Evolutionary conservation across 768 basidiomycete genomes (phyloP), one percentile per base, ranked within the genome.

Genomic region (Boletales sp.): DNA sequence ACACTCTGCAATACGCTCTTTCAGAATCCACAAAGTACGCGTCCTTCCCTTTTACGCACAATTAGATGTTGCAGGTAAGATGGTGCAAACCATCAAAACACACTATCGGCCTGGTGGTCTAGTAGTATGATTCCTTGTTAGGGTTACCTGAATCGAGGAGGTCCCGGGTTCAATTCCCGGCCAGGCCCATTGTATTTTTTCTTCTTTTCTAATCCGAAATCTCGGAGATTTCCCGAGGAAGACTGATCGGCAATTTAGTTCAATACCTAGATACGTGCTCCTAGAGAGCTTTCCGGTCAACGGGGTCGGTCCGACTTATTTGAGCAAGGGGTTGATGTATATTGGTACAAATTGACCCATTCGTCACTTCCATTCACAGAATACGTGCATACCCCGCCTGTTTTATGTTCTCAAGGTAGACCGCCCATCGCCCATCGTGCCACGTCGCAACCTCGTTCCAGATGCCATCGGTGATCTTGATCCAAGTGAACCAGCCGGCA

Each of bases 91-190:
- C n/a, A n/a, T n/a, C n/a, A n/a, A n/a, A n/a, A n/a, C n/a, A n/a
- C n/a, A n/a, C n/a, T n/a, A 41, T 49, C 51, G 76, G 77, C 78
- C 75, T 77, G 74, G 71, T 79, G 75, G 76, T 78, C 77, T 80
- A 79, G 78, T 79, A 74, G 79, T 76, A 79, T 79, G 79, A 80
- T 79, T 79, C 79, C 76, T 78, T 76, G 75, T 80, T 79, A 74
- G 78, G 77, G 78, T 50, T 52, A 24, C 15, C 43, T 32, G 12
- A 32, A 57, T 60, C 69, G 83, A 84, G 84, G 84, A 86, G 85
- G 86, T 86, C 83, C 83, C 79, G 83, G 84, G 85, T 86, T 87
- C 84, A 85, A 86, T 85, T 85, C 84, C 83, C 83, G 79, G 83
- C 78, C 76, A 83, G 82, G 84, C 82, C 83, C 59, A 11, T 5